Evolutionary conservation across 768 basidiomycete species (phyloP).

Genomic region (Amanita muscaria): DNA sequence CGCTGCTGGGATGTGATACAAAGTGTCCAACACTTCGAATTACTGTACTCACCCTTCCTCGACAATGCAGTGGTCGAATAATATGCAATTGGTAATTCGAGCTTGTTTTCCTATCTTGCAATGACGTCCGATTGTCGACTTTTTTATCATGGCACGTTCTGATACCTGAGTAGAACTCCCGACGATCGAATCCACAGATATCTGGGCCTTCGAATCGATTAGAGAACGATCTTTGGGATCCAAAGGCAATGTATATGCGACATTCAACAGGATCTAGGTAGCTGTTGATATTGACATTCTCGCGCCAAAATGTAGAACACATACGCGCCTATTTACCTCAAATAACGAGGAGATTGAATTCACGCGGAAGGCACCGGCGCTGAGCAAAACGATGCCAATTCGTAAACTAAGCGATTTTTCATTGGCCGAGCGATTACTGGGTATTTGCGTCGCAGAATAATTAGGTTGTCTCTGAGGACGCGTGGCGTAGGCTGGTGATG

Average conservation of each 20-base stretch:
- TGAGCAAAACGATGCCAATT: conserved; percentile 3
- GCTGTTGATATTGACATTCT: background rate
- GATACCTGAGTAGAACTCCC: conserved; percentile 78
- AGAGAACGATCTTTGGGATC: conserved; percentile 56
- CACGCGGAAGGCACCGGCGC: conserved; percentile 42
- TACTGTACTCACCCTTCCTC: conserved; percentile 64
- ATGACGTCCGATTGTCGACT: conserved; percentile 71
- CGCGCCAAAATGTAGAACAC: conserved; percentile 14
- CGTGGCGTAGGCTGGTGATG: background rate
- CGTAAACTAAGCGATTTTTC: background rate
- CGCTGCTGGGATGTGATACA: conserved; percentile 30
- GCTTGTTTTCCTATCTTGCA: conserved; percentile 79
- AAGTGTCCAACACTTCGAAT: background rate
- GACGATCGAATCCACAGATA: conserved; percentile 74
- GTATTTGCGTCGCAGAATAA: background rate
- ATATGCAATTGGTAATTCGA: conserved; percentile 73
- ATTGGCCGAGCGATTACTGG: background rate
- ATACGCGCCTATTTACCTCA: conserved; percentile 73
- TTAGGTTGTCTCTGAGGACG: background rate
- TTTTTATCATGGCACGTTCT: conserved; percentile 75
- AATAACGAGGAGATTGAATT: conserved; percentile 73
- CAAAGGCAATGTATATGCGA: conserved; percentile 45
- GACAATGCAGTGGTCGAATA: conserved; percentile 85
- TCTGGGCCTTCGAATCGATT: conserved; percentile 76
- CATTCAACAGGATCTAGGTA: conserved; percentile 42